These are phyloP conservation scores for Evansstolkia leycettana DNA, from an alignment of 495 filamentous ascomycete species.

Conservation along the genomic window DNA sequence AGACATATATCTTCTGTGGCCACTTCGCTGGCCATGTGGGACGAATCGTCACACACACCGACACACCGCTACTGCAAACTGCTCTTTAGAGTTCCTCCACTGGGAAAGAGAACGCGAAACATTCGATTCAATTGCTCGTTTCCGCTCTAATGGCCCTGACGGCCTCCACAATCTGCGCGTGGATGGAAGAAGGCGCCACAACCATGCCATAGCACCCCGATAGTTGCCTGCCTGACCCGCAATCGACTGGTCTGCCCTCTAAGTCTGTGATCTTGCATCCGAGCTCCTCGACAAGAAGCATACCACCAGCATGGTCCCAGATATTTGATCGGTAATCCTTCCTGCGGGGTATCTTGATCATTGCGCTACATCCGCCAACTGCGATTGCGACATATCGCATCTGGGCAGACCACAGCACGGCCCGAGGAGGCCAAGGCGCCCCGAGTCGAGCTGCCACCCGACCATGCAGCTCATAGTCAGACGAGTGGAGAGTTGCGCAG, in stretches of 20 bases:
- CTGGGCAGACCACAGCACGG: conserved; percentile 51
- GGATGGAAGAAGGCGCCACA: conserved; percentile 28
- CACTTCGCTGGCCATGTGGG: no score
- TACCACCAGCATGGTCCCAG: conserved; percentile 63
- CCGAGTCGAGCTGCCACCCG: conserved; percentile 34
- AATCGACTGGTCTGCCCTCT: conserved; percentile 31
- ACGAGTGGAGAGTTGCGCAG: conserved; percentile 24
- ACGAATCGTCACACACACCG: no score
- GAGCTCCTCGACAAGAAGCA: conserved; percentile 53
- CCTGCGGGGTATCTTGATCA: conserved; percentile 48
- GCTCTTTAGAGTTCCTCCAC: no score
- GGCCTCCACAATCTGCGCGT: conserved; percentile 24
- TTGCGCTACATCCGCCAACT: conserved; percentile 44
- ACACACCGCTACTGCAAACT: no score
- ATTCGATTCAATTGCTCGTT: no score
- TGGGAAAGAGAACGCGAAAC: no score
- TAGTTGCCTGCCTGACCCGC: conserved; percentile 26
- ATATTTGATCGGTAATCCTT: conserved; percentile 43
- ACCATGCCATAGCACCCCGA: conserved; percentile 31
- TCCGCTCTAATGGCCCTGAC: conserved; percentile 7
- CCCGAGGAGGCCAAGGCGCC: conserved; percentile 34
- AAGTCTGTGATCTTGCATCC: conserved; percentile 54
- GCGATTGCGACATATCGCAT: conserved; percentile 52
- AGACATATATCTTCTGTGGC: no score
- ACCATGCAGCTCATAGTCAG: conserved; percentile 30